Evolutionary conservation across 257 asterid species (phyloP), one percentile per base, ranked within the genome.

Genomic region (Solanum pimpinellifolium): DNA sequence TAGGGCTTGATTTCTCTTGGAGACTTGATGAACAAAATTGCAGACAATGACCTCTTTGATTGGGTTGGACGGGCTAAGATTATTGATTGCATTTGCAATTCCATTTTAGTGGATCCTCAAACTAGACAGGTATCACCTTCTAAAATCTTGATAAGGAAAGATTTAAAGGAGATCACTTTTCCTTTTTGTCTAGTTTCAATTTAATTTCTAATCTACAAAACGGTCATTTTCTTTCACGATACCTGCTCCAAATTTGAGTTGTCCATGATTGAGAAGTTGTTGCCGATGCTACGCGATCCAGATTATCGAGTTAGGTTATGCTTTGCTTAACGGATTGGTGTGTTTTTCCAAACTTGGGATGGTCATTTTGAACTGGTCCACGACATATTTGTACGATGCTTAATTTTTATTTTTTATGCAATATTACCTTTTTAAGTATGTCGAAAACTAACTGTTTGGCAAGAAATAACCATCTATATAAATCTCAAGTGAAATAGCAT

Each of bases 311-410:
- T 97, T 89, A 93, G 99, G 88, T 88, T 93, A 73, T 88, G 89
- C 93, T 90, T 97, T 87, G 98, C 98, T 86, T 92, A 92, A 77
- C 93, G 93, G 86, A 90, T 97, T 89, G 93, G 96, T 62, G 92
- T 97, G 90, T 98, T 97, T 90, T 97, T 97, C 90, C 98, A 95
- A 93, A 94, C 94, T 68, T 97, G 98, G 99, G 98, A 97, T 87
- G 99, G 98, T 62, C 99, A 97, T 93, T 87, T 87, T 86, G 98
- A 95, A 90, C 97, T 97, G 90, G 95, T 97, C 91, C 96, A 93
- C 89, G 98, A 97, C 92, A 90, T 97, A 66, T 33, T 94, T 96
- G 99, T 97, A 91, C 52, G 95, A 89, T 86, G 73, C 90, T 88
- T 77, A 23, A 59, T 80, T 31, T 47, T 88, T 84, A 68, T 44